Evolutionary conservation across 2,329 filamentous ascomycete genomes (phyloP).

Genomic region (Clathrospora elynae): DNA sequence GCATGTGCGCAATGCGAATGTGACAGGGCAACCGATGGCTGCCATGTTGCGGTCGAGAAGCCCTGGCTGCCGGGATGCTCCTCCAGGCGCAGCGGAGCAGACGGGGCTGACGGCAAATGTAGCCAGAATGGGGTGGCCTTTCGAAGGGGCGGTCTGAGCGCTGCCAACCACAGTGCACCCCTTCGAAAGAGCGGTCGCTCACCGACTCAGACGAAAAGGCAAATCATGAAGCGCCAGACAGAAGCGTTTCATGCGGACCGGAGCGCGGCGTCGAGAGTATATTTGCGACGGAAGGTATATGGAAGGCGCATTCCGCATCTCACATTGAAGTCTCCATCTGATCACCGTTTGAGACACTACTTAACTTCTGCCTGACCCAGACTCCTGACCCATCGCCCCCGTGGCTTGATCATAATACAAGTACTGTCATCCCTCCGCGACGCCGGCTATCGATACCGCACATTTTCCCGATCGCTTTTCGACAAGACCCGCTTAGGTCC

Average conservation of each 20-base stretch:
- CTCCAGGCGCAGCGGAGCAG: constrained; percentile 21
- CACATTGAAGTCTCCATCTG: constrained; percentile 38
- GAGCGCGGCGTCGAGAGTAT: constrained; percentile 31
- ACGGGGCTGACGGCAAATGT: constrained; percentile 29
- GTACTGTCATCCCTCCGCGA: too few relatives aligned
- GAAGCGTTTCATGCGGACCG: constrained; percentile 34
- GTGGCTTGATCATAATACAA: too few relatives aligned
- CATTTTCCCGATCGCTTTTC: constrained; percentile 9
- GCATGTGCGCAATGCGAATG: constrained; percentile 21
- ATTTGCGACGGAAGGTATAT: constrained; percentile 38
- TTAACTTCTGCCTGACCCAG: constrained; percentile 46
- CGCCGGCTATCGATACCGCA: constrained; percentile 12
- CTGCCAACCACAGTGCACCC: constrained; percentile 29
- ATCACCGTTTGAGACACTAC: constrained; percentile 40
- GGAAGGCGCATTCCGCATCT: constrained; percentile 33
- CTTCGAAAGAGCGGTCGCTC: constrained; percentile 39
- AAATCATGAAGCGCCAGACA: constrained; percentile 34
- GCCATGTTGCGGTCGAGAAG: constrained; percentile 31
- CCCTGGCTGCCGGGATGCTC: constrained; percentile 33
- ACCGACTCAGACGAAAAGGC: constrained; percentile 35
- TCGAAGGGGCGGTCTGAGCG: constrained; percentile 24
- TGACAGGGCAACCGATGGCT: constrained; percentile 24
- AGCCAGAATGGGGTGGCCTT: constrained; percentile 28
- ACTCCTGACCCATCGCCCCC: constrained; percentile 36
- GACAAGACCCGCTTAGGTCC: constrained; percentile 23